These are phyloP conservation scores for Mrakia frigida DNA, from an alignment of 768 basidiomycete species.

Conservation along the genomic window DNA sequence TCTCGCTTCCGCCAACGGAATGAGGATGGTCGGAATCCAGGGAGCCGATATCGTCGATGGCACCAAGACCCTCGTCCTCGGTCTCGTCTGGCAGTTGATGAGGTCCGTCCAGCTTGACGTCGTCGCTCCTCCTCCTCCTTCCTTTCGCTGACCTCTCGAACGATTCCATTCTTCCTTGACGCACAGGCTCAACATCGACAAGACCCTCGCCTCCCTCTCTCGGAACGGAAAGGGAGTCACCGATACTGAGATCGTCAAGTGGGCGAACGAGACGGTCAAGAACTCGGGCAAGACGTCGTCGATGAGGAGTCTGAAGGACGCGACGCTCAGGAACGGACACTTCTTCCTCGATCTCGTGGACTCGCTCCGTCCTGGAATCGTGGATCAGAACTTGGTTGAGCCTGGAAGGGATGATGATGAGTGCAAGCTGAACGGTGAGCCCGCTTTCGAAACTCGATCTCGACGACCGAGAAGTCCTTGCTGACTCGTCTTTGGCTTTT, in stretches of 20 bases:
- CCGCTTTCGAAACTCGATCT: neutral
- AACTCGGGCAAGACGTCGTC: constrained; percentile 49
- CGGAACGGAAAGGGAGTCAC: constrained; percentile 73
- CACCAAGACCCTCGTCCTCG: constrained; percentile 84
- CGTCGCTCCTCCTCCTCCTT: neutral
- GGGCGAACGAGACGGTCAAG: constrained; percentile 89
- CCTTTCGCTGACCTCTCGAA: neutral
- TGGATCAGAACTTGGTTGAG: constrained; percentile 74
- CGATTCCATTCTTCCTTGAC: too few species aligned
- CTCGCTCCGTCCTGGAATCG: constrained; percentile 85
- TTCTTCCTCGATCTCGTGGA: constrained; percentile 94
- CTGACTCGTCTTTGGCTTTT: neutral
- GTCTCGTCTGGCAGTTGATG: constrained; percentile 98
- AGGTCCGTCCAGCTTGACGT: constrained; percentile 50
- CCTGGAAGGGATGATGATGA: constrained; percentile 68
- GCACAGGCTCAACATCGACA: constrained; percentile 67
- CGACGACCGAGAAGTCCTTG: neutral
- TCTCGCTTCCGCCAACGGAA: constrained; percentile 81
- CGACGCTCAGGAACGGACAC: constrained; percentile 74
- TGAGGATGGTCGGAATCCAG: constrained; percentile 96
- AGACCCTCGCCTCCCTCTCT: constrained; percentile 70
- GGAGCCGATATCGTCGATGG: constrained; percentile 96
- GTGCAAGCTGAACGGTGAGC: constrained; percentile 81
- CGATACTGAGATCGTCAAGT: constrained; percentile 89
- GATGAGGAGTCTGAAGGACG: constrained; percentile 93